Conservation (phyloP, 2,329 filamentous ascomycete species). For the Knoxdaviesia capensis region DNA sequence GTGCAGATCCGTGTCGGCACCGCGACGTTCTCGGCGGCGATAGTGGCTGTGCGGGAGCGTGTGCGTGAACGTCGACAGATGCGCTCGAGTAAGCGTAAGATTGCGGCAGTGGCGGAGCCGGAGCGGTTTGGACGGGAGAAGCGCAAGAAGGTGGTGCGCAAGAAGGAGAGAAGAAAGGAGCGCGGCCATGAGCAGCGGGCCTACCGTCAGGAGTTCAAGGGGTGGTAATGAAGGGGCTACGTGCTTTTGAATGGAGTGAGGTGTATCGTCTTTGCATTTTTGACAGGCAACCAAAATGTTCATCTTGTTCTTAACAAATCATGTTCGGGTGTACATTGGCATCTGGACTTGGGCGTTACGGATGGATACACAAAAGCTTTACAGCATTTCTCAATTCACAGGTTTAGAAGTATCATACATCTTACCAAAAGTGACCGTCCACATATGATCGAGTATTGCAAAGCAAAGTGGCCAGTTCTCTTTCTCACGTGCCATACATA, state of each 20-base stretch:
- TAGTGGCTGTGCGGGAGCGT: conserved; percentile 52
- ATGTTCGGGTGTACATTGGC: too few relatives aligned
- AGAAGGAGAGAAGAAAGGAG: conserved; percentile 66
- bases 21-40: conserved; percentile 52
- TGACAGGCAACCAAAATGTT: too few relatives aligned
- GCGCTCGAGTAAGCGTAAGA: conserved; percentile 66
- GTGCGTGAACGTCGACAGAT: conserved; percentile 54
- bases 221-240: conserved; percentile 11
- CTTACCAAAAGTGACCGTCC: too few relatives aligned
- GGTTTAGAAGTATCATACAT: too few relatives aligned
- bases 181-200: conserved; percentile 54
- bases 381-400: too few relatives aligned
- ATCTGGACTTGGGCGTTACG: too few relatives aligned
- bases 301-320: too few relatives aligned
- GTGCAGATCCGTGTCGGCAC: conserved; percentile 74
- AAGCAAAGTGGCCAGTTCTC: too few relatives aligned
- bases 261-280: conserved; percentile 1
- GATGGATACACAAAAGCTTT: too few relatives aligned
- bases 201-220: conserved; percentile 49
- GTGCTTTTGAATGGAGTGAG: conserved; percentile 1
- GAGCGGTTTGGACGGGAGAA: conserved; percentile 63
- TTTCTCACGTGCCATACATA: too few relatives aligned
- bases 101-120: conserved; percentile 68
- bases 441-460: too few relatives aligned
- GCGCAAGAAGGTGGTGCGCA: conserved; percentile 65